Evolutionary conservation across 768 basidiomycete genomes (phyloP).

Genomic region (Russula earlei): DNA sequence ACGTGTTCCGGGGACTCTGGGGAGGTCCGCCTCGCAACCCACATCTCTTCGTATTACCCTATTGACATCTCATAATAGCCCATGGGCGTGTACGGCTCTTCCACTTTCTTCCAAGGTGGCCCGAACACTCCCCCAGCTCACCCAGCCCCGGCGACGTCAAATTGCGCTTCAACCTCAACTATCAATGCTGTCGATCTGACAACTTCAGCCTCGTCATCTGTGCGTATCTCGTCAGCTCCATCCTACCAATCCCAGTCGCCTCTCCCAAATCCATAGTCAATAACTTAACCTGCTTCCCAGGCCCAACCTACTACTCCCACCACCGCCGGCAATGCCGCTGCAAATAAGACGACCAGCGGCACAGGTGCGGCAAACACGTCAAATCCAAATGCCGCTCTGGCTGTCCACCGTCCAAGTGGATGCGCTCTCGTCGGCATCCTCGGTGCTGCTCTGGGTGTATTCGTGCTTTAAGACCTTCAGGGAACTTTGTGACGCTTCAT

Average conservation of each 20-base stretch:
- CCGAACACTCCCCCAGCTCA: conserved; percentile 46
- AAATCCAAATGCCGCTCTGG: not conserved
- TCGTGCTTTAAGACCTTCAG: conserved; percentile 1
- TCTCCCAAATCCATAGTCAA: not conserved
- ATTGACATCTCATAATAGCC: conserved; percentile 31
- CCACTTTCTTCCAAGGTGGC: conserved; percentile 59
- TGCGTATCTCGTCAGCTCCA: not conserved
- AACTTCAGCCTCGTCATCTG: not conserved
- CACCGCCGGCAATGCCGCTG: not conserved
- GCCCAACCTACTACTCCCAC: not conserved
- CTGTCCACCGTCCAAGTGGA: not conserved
- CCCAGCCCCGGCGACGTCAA: conserved; percentile 47
- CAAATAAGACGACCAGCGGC: not conserved
- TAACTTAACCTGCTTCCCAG: not conserved
- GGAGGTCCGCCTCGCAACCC: conserved; percentile 28
- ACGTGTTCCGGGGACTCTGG: conserved; percentile 43
- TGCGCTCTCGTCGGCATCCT: not conserved
- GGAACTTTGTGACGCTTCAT: not conserved
- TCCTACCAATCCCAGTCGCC: not conserved
- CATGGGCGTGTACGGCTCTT: conserved; percentile 60
- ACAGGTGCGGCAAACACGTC: not conserved
- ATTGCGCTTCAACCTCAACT: conserved; percentile 44
- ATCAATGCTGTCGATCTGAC: conserved; percentile 30
- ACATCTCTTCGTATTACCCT: not conserved
- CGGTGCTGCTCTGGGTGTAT: not conserved